Conservation (phyloP, 305 asterid genomes). For the Plantago coronopus region DNA sequence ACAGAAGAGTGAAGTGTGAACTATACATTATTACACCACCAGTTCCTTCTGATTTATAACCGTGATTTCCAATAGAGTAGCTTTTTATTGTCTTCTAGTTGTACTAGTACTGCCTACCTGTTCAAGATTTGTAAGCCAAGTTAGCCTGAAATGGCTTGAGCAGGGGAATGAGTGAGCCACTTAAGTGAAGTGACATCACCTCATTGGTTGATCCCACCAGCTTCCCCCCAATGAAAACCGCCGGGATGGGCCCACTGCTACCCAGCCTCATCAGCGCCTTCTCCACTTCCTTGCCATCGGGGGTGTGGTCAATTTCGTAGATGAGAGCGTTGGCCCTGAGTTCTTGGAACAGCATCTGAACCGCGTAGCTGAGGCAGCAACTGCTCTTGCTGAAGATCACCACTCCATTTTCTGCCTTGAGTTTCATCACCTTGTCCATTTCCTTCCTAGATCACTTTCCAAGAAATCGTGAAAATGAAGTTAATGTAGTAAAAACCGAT, state of each 20-base stretch:
- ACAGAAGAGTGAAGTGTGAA: too few relatives aligned
- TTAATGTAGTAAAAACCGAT: too few relatives aligned
- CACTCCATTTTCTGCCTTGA: conserved; percentile 29
- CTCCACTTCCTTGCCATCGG: conserved; percentile 32
- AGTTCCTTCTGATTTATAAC: too few relatives aligned
- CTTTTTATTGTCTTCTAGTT: not conserved
- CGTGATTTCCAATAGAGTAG: not conserved
- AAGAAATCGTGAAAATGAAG: too few relatives aligned
- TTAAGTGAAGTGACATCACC: conserved; percentile 12
- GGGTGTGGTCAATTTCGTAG: conserved; percentile 28
- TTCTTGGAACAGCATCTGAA: conserved; percentile 28
- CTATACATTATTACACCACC: too few relatives aligned
- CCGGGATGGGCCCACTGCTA: conserved; percentile 25
- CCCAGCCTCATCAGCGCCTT: conserved; percentile 26
- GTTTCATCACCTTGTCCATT: conserved; percentile 28
- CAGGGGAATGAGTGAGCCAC: conserved; percentile 11
- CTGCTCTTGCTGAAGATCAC: conserved; percentile 37
- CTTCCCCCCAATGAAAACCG: conserved; percentile 35
- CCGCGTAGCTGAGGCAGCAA: conserved; percentile 40
- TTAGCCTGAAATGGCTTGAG: conserved; percentile 6
- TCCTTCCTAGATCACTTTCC: not conserved
- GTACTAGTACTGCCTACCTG: not conserved
- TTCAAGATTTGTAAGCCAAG: conserved; percentile 2
- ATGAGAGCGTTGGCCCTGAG: conserved; percentile 27
- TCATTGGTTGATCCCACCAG: conserved; percentile 22